Base-by-base conservation (phyloP, 352 stramenopile genomes). In the Phytopythium delawarense region DNA sequence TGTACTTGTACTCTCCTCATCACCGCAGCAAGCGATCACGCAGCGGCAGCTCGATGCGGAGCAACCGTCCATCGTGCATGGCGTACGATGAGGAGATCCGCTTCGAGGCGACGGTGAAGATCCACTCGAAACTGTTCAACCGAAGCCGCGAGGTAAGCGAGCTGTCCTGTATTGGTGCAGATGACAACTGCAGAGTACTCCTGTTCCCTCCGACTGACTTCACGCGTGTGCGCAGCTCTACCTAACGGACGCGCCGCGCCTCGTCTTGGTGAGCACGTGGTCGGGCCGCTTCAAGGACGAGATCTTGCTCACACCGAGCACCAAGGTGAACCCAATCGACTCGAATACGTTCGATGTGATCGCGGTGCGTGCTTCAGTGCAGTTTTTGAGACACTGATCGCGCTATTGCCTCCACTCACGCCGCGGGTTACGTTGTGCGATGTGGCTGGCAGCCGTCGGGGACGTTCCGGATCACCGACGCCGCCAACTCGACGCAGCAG, bases 51-150 rank as follows among this genome's bases (percentile, higher is more conserved):
- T 92, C 81, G 0, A 58, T 86, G 63, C 78, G 79, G 30, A 72
- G 61, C 42, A 76, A 74, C 32, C 69, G 73, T 37, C 78, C 78
- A n/a, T 66, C 71, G 44, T 93, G 78, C 57, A 82, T 93, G 34
- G 70, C 67, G 7, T 76, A 81, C 9, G 82, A 90, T 51, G 84
- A 93, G 69, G 71, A 82, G 21, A 75, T 92, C 46, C 74, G 75
- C 18, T 81, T 91, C 44, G 78, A 92, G 70, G 75, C 77, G 12
- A 89, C 78, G 23, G 84, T 93, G 28, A 93, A 93, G 59, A 67
- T 93, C 37, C 84, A 85, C 59, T 81, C 77, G 50, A 87, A 82
- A 64, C 88, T 91, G 83, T 87, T 93, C 61, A 89, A 79, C 56
- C 84, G 84, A 45, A 87, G 80, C 20, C 75, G 84, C 37, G 72